phyloP scores from a whole-genome alignment of 2,329 filamentous ascomycete genomes.

The Tetracladium maxilliforme region DNA sequence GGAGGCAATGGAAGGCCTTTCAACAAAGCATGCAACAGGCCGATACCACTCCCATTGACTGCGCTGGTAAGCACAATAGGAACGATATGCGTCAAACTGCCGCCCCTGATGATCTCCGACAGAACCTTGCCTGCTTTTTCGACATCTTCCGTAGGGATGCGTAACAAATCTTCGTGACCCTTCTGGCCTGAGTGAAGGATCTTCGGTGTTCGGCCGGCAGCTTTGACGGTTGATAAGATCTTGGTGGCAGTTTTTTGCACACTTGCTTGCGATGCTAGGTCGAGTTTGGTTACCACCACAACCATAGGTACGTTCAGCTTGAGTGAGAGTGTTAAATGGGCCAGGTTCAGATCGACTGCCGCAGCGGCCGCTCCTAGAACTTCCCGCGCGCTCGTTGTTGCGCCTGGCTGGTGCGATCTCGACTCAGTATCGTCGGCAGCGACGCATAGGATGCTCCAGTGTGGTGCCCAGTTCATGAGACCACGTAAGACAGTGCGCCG shows the following conservation, averaged over 20 bases:
- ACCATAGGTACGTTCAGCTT: constrained; percentile 65
- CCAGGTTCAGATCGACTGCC: constrained; percentile 58
- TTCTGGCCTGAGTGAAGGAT: constrained; percentile 48
- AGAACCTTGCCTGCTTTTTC: constrained; percentile 41
- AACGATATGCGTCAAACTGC: constrained; percentile 31
- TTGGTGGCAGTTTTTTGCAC: constrained; percentile 58
- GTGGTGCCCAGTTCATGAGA: constrained; percentile 88
- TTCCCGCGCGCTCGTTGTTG: constrained; percentile 33
- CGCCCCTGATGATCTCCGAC: constrained; percentile 21
- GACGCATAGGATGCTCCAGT: constrained; percentile 84
- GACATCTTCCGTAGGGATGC: constrained; percentile 39
- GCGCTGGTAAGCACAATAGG: constrained; percentile 83
- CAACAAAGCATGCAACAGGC: constrained; percentile 68
- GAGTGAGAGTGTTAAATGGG: constrained; percentile 74
- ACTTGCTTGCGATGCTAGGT: constrained; percentile 61
- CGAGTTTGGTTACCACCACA: constrained; percentile 81
- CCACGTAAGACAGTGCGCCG: constrained; percentile 78
- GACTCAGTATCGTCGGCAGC: constrained; percentile 58
- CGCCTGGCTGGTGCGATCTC: constrained; percentile 10
- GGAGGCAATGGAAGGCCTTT: constrained; percentile 58
- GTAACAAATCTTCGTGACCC: constrained; percentile 34
- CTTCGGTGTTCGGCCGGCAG: constrained; percentile 55
- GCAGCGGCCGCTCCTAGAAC: constrained; percentile 31
- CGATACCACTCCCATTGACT: constrained; percentile 71
- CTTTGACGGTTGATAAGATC: constrained; percentile 65